phyloP scores from a whole-genome alignment of 768 basidiomycete genomes.

The Pulveroboletus ravenelii region DNA sequence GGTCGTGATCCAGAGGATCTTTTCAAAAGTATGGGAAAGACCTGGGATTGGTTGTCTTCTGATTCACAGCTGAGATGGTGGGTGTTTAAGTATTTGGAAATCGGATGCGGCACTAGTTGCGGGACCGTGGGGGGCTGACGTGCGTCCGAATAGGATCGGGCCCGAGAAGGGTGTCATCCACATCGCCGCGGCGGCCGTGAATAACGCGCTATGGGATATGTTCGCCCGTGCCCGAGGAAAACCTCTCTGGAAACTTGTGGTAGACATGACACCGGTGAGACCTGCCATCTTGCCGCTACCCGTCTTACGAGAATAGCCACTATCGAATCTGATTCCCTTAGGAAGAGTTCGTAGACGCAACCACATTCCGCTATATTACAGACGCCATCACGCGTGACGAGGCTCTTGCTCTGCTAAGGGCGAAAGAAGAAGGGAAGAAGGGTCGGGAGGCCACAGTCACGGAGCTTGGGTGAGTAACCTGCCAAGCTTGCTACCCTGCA shows the following conservation, averaged over 20 bases:
- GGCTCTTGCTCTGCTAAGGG: slow-evolving; percentile 76
- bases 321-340: slow-evolving; percentile 23
- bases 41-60: slow-evolving; percentile 82
- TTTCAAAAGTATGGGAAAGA: slow-evolving; percentile 86
- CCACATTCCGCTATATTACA: slow-evolving; percentile 86
- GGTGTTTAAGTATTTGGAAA: background rate
- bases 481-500: background rate
- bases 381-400: slow-evolving; percentile 92
- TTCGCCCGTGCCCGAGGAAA: slow-evolving; percentile 75
- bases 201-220: slow-evolving; percentile 95
- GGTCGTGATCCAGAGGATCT: slow-evolving; percentile 78
- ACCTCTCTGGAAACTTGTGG: slow-evolving; percentile 91
- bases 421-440: slow-evolving; percentile 69
- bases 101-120: background rate
- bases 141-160: slow-evolving; percentile 59
- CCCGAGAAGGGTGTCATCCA: slow-evolving; percentile 96
- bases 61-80: slow-evolving; percentile 92
- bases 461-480: slow-evolving; percentile 51
- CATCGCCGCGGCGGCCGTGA: slow-evolving; percentile 81
- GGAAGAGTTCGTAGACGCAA: slow-evolving; percentile 75
- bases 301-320: background rate
- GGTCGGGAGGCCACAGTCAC: slow-evolving; percentile 74
- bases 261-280: slow-evolving; percentile 77
- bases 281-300: background rate
- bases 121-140: background rate